These are phyloP conservation scores for Didymella segeticola DNA, from an alignment of 2,329 filamentous ascomycete genomes.

Conservation along the genomic window DNA sequence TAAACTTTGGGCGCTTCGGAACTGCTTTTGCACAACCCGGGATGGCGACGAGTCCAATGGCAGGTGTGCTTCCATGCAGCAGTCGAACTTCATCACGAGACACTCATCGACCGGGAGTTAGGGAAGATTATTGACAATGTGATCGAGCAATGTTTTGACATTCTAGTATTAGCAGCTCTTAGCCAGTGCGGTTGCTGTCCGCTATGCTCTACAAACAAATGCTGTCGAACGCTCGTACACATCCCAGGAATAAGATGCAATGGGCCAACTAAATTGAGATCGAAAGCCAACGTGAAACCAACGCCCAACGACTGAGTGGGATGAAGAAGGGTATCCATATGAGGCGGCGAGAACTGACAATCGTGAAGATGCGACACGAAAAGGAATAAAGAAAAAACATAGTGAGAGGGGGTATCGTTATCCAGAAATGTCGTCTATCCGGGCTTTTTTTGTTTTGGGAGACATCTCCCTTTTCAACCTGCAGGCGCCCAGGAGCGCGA, in stretches of 20 bases:
- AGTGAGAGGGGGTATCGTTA: conserved; percentile 36
- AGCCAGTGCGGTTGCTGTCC: neutral
- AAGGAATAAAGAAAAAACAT: conserved; percentile 8
- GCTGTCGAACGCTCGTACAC: conserved; percentile 5
- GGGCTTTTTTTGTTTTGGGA: neutral
- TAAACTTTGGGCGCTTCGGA: no score
- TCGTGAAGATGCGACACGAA: neutral
- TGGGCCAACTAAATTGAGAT: neutral
- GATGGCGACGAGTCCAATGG: no score
- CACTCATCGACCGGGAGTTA: neutral
- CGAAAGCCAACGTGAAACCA: neutral
- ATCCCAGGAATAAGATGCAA: neutral
- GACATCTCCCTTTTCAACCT: conserved; percentile 20
- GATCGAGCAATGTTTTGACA: neutral
- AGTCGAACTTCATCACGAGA: neutral
- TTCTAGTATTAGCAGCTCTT: conserved; percentile 2
- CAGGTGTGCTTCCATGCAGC: no score
- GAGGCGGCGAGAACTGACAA: neutral
- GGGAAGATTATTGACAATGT: neutral
- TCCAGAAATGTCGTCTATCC: conserved; percentile 23
- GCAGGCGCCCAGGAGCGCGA: conserved; percentile 37
- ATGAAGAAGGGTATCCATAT: conserved; percentile 33
- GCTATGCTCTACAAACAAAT: neutral
- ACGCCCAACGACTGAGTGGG: conserved; percentile 14
- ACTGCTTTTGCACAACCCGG: no score